A percentile compares a stretch with the other conserved stretches of the same genome.
Conservation (phyloP, 73 alveolate genomes). For the Blepharisma japonicum region DNA sequence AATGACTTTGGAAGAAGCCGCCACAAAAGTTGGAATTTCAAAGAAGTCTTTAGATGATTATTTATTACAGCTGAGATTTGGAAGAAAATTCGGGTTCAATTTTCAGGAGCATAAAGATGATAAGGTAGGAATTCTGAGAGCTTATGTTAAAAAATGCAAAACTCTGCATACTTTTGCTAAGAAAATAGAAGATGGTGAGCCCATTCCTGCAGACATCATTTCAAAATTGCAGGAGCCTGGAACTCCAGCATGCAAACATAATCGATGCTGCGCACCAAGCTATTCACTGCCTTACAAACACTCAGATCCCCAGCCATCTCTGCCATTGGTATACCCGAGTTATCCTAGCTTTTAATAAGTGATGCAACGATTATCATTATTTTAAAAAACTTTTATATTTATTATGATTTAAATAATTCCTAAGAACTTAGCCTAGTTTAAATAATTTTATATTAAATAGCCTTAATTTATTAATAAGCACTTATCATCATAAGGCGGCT, state of each 20-base stretch:
- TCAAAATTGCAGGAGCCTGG: constrained; percentile 27
- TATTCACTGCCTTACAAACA: constrained; percentile 14
- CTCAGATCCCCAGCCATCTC: too few relatives aligned
- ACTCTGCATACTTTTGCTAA: not conserved
- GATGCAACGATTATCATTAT: too few relatives aligned
- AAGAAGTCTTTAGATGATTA: constrained; percentile 94
- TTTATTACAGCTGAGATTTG: constrained; percentile 74
- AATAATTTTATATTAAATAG: too few relatives aligned
- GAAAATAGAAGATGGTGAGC: constrained; percentile 27
- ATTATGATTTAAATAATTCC: too few relatives aligned
- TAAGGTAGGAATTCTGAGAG: constrained; percentile 92
- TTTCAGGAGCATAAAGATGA: constrained; percentile 95
- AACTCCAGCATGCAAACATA: constrained; percentile 30
- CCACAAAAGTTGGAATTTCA: constrained; percentile 78
- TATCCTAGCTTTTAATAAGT: too few relatives aligned
- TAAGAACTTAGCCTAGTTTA: too few relatives aligned
- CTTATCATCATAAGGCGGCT: too few relatives aligned
- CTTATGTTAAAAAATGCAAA: constrained; percentile 81
- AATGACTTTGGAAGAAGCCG: constrained; percentile 91
- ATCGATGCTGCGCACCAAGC: constrained; percentile 27
- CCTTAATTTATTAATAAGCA: too few relatives aligned
- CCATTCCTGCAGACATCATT: constrained; percentile 25
- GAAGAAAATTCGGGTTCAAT: constrained; percentile 91
- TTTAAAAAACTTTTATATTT: too few relatives aligned
- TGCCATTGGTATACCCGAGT: too few relatives aligned